Percentiles rank a stretch among this genome's conserved stretches.
Conservation (phyloP, 345 rosid species). For the Noccaea bulbosa region DNA sequence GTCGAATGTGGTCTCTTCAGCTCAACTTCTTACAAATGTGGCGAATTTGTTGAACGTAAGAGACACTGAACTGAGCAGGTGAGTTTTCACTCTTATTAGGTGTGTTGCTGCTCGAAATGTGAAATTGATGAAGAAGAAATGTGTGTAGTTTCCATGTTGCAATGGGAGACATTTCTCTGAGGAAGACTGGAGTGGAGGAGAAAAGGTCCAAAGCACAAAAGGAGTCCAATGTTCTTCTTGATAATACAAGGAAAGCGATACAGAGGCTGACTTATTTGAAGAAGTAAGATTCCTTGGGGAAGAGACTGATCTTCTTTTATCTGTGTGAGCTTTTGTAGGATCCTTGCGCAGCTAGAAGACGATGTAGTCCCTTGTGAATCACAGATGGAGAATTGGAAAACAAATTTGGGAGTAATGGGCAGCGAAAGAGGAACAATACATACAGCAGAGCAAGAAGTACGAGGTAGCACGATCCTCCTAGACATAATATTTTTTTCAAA, state of each 20-base stretch:
- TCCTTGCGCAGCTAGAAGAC: constrained; percentile 86
- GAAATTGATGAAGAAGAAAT: constrained; percentile 24
- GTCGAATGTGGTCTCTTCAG: constrained; percentile 80
- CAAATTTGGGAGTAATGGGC: constrained; percentile 80
- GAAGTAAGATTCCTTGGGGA: constrained; percentile 50
- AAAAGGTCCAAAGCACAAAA: constrained; percentile 86
- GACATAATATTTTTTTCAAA: no score
- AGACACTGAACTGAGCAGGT: constrained; percentile 94
- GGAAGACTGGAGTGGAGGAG: constrained; percentile 90
- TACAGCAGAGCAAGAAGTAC: no score
- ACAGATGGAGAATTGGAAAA: constrained; percentile 43
- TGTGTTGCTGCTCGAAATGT: background rate
- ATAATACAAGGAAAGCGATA: constrained; percentile 91
- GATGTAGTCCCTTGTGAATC: constrained; percentile 55
- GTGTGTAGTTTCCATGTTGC: constrained; percentile 79
- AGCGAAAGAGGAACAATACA: constrained; percentile 62
- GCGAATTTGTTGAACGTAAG: constrained; percentile 89
- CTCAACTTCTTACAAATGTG: constrained; percentile 88
- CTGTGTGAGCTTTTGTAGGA: constrained; percentile 53
- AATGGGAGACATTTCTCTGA: constrained; percentile 82
- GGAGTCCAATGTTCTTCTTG: constrained; percentile 91
- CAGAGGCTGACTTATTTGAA: constrained; percentile 85
- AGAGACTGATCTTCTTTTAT: background rate
- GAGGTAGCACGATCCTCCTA: no score
- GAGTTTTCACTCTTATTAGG: constrained; percentile 18